phyloP scores from a whole-genome alignment of 2,329 filamentous ascomycete genomes.

The Sporothrix luriei region DNA sequence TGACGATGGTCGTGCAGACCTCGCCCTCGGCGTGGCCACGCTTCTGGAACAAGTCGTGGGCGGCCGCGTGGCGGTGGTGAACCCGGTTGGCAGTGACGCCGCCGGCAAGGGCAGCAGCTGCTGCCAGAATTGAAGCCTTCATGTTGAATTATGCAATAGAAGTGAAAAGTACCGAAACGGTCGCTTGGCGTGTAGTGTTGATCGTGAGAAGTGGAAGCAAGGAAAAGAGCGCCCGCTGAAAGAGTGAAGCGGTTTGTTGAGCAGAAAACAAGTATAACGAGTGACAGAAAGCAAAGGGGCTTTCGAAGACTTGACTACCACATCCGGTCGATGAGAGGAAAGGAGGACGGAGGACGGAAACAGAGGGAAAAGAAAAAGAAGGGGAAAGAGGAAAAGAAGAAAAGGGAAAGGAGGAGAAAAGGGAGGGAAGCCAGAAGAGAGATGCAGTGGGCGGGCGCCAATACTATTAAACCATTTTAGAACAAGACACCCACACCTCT shows the following conservation, averaged over 20 bases:
- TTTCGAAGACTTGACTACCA: conserved; percentile 54
- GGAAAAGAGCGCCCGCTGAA: conserved; percentile 71
- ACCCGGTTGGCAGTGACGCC: conserved; percentile 58
- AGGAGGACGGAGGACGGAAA: conserved; percentile 46
- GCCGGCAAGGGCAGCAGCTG: conserved; percentile 63
- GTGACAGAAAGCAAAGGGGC: conserved; percentile 54
- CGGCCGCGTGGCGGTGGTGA: conserved; percentile 53
- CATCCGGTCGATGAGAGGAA: conserved; percentile 51
- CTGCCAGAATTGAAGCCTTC: conserved; percentile 71
- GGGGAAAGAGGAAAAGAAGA: conserved; percentile 29
- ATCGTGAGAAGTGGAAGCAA: conserved; percentile 23
- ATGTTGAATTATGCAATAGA: conserved; percentile 55
- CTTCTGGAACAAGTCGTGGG: conserved; percentile 60
- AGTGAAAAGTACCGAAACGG: conserved; percentile 34
- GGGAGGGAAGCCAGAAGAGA: conserved; percentile 20
- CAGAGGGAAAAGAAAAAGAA: conserved; percentile 42
- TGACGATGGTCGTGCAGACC: conserved; percentile 72
- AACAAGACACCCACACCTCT: conserved; percentile 3
- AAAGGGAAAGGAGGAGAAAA: conserved; percentile 16
- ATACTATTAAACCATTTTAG: conserved; percentile 30
- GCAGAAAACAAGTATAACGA: conserved; percentile 48
- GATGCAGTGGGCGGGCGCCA: conserved; percentile 17
- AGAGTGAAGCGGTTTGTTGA: conserved; percentile 72
- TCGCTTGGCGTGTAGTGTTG: conserved; percentile 38
- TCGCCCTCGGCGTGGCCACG: conserved; percentile 49